These are phyloP conservation scores for Domatiomyces globalis DNA, from an alignment of 2,329 filamentous ascomycete species.

Conservation along the genomic window DNA sequence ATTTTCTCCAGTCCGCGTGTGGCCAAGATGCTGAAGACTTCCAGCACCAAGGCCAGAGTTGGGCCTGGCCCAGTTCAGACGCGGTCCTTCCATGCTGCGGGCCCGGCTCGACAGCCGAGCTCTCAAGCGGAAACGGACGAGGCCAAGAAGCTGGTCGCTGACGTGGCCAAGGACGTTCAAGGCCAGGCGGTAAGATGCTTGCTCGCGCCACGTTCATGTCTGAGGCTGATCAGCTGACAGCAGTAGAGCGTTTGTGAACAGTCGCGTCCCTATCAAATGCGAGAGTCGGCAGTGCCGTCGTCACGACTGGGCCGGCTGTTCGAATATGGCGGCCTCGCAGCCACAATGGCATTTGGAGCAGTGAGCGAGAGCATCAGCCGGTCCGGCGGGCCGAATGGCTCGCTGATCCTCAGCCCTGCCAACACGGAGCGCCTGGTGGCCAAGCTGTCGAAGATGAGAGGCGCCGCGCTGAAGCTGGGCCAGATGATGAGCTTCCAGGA, in stretches of 20 bases:
- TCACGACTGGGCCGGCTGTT: conserved; percentile 75
- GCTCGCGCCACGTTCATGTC: neutral
- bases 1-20: conserved; percentile 47
- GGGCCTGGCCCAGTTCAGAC: conserved; percentile 11
- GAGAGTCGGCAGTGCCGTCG: conserved; percentile 81
- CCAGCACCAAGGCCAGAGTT: conserved; percentile 21
- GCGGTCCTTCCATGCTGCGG: conserved; percentile 9
- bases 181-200: conserved; percentile 16
- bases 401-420: conserved; percentile 68
- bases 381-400: conserved; percentile 60
- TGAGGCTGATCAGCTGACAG: conserved; percentile 36
- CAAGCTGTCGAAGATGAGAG: conserved; percentile 89
- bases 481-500: conserved; percentile 99
- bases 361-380: conserved; percentile 73
- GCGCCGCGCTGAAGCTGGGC: conserved; percentile 88
- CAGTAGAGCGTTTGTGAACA: conserved; percentile 22
- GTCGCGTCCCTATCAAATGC: conserved; percentile 49
- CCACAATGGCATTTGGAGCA: conserved; percentile 88
- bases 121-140: conserved; percentile 23
- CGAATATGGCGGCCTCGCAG: conserved; percentile 88
- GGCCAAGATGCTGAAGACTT: conserved; percentile 24
- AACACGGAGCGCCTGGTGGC: conserved; percentile 91
- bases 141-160: conserved; percentile 33
- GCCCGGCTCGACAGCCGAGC: conserved; percentile 8
- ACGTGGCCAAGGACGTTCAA: conserved; percentile 32